These are phyloP conservation scores for Backusella liffmaniae DNA, from an alignment of 192 early-diverging fungal genomes.

Conservation along the genomic window DNA sequence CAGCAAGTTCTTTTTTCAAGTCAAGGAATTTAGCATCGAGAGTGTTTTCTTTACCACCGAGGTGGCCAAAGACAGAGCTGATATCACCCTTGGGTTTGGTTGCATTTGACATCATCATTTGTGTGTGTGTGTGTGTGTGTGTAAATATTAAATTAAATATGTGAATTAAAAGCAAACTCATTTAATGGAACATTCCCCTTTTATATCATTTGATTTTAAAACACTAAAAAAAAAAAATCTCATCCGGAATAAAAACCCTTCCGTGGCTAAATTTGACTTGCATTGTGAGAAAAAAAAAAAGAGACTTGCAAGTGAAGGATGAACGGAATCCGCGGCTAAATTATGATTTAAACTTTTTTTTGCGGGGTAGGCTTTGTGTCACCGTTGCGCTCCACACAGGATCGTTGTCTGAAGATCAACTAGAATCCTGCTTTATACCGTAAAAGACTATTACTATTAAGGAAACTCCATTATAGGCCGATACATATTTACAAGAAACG, in stretches of 20 bases:
- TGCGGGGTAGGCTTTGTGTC: neutral
- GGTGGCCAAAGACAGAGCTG: constrained; percentile 21
- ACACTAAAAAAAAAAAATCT: neutral
- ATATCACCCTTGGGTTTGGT: constrained; percentile 24
- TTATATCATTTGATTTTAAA: neutral
- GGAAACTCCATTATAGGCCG: neutral
- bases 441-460: neutral
- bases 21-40: constrained; percentile 24
- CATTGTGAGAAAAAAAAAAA: neutral
- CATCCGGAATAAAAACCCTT: neutral
- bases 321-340: neutral
- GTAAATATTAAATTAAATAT: too few species aligned
- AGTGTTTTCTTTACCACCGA: constrained; percentile 12
- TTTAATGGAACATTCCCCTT: neutral
- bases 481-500: neutral
- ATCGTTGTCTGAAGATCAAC: neutral
- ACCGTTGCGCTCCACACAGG: neutral
- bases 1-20: constrained; percentile 22
- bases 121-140: too few species aligned
- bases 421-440: neutral
- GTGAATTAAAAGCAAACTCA: neutral
- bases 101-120: neutral
- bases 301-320: neutral
- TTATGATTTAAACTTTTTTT: neutral
- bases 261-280: neutral